Conservation (phyloP, 805 yeast species). For the Spathaspora hagerdaliae region DNA sequence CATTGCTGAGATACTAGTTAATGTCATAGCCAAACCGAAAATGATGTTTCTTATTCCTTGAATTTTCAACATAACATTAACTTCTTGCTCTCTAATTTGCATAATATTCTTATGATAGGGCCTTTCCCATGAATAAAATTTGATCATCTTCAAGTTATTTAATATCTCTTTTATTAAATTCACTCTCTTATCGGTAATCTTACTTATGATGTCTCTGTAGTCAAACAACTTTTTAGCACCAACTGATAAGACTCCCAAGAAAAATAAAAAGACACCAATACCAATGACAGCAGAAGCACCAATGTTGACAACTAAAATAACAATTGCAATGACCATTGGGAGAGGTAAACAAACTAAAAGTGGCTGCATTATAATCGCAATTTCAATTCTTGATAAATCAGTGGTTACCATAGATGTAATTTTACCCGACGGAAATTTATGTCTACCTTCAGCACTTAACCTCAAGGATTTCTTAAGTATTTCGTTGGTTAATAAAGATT, state of each 20-base stretch:
- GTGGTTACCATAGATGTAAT: conserved; percentile 72
- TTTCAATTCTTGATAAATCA: conserved; percentile 71
- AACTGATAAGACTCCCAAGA: conserved; percentile 41
- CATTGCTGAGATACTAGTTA: conserved; percentile 68
- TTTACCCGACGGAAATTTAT: conserved; percentile 57
- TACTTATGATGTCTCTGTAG: conserved; percentile 50
- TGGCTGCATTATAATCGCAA: conserved; percentile 60
- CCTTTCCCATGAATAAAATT: conserved; percentile 83
- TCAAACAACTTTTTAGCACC: conserved; percentile 47
- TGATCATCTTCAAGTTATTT: conserved; percentile 71
- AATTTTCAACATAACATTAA: conserved; percentile 52
- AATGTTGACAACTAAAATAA: conserved; percentile 55
- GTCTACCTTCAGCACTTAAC: conserved; percentile 52
- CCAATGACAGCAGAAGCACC: conserved; percentile 74
- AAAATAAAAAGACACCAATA: conserved; percentile 39
- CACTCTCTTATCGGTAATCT: conserved; percentile 69
- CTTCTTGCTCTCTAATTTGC: conserved; percentile 55
- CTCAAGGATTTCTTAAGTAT: conserved; percentile 62
- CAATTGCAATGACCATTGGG: conserved; percentile 55
- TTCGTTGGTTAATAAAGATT: conserved; percentile 63
- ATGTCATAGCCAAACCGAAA: conserved; percentile 57
- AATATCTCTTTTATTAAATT: conserved; percentile 68
- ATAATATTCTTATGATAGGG: conserved; percentile 59
- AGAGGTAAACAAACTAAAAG: conserved; percentile 58
- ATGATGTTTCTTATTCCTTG: conserved; percentile 57